Conservation (phyloP, 306 rosid species). For the Cicer bijugum region DNA sequence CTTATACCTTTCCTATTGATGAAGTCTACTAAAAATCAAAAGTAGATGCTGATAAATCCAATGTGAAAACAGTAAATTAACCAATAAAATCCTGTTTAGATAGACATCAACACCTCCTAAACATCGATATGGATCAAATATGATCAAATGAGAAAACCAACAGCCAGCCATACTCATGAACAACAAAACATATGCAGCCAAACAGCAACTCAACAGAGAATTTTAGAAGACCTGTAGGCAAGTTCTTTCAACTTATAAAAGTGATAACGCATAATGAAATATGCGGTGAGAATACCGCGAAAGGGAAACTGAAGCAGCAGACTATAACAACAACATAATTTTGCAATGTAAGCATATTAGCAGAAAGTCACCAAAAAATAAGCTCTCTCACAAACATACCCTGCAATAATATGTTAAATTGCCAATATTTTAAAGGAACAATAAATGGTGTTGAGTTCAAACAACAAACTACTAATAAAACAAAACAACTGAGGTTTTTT, state of each 20-base stretch:
- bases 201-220: neutral
- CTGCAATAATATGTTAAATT: conserved; percentile 31
- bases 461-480: conserved; percentile 14
- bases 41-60: conserved; percentile 1
- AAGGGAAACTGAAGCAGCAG: conserved; percentile 22
- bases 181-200: conserved; percentile 10
- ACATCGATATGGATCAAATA: neutral
- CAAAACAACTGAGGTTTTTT: conserved; percentile 40
- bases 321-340: conserved; percentile 26
- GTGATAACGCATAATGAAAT: conserved; percentile 1
- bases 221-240: conserved; percentile 1
- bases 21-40: conserved; percentile 4
- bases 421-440: conserved; percentile 38
- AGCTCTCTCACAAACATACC: conserved; percentile 22
- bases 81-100: conserved; percentile 2
- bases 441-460: conserved; percentile 36
- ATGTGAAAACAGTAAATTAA: conserved; percentile 14
- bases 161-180: neutral
- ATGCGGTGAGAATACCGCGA: conserved; percentile 32
- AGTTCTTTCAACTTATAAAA: neutral
- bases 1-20: conserved; percentile 10
- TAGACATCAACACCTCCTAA: conserved; percentile 6
- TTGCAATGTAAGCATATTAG: conserved; percentile 35
- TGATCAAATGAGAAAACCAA: neutral
- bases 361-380: neutral